Base-by-base conservation (phyloP, 2,329 filamentous ascomycete species). In the Fusarium setosum region DNA sequence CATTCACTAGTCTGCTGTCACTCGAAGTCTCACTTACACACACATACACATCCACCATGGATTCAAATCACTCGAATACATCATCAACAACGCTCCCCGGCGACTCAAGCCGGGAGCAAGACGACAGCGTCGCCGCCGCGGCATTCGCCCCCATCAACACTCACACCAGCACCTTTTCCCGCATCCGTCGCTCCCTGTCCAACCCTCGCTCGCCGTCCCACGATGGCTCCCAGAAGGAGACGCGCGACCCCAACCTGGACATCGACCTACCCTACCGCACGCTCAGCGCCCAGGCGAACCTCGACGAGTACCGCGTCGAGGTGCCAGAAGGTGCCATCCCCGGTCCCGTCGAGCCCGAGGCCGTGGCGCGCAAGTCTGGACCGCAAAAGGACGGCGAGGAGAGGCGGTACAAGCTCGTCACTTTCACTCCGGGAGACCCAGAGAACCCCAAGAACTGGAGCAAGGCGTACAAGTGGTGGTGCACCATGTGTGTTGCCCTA, bases 401-500 rank as follows among this genome's bases (percentile, higher is more conserved):
- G 48, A 70, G 72, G 7, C 68, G 72, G 20, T 85, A 85, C 75
- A 80, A 80, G 67, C 87, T 91, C 4, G 86, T 90, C 45, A 81
- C 81, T 0, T 97, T 96, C 73, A 86, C 83, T 5, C 84, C 89
- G 4, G 81, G 88, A 59, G 92, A 96, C 74, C 86, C 87, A 0
- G 91, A 90, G 65, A 95, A 95, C 72, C 92, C 93, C 1, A 95
- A 95, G 83, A 96, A 95, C 77, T 96, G 92, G 92, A 88, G 85
- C 56, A 93, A 93, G 76, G 81, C 79, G 1, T 90, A 82, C 76
- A 96, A 94, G 78, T 95, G 92, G 92, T 92, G 90, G 72, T 90
- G 88, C 73, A 97, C 93, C 21, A 93, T 96, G 90, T 88, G 93
- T 15, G 92, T 97, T 0, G 91, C 93, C 2, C 64, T 86, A 20